Evolutionary conservation across 1,284 basidiomycete genomes (phyloP).

Genomic region (Sporisorium graminicola): DNA sequence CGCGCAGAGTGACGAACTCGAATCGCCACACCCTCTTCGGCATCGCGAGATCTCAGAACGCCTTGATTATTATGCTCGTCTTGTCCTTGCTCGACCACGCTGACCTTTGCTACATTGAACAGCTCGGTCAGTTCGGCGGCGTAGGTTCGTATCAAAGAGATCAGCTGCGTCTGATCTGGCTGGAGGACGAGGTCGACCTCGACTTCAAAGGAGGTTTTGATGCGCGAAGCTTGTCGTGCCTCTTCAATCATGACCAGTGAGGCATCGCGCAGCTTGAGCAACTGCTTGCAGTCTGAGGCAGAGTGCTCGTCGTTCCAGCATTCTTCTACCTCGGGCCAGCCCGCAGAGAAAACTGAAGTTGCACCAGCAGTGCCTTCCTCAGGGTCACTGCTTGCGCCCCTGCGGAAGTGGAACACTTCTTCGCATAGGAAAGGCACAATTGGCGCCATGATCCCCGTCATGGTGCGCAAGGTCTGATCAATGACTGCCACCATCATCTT

Average conservation of each 20-base stretch:
- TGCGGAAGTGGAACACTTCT: constrained; percentile 79
- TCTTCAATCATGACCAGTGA: constrained; percentile 49
- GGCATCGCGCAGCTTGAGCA: constrained; percentile 47
- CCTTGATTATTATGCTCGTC: not conserved
- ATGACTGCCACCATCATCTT: constrained; percentile 80
- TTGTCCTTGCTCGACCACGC: constrained; percentile 17
- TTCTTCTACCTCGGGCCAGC: constrained; percentile 52
- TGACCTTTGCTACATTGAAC: constrained; percentile 57
- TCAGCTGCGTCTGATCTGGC: not conserved
- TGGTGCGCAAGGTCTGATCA: constrained; percentile 78
- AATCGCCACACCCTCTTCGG: constrained; percentile 20
- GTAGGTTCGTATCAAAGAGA: constrained; percentile 4
- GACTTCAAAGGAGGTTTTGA: constrained; percentile 55
- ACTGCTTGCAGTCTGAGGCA: constrained; percentile 17
- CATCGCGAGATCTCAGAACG: constrained; percentile 1
- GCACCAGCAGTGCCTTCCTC: constrained; percentile 17
- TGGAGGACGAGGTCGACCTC: constrained; percentile 40
- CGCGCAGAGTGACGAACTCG: constrained; percentile 38
- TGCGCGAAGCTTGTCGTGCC: constrained; percentile 38
- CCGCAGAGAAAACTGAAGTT: constrained; percentile 55
- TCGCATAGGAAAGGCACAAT: constrained; percentile 92
- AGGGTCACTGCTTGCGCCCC: constrained; percentile 54
- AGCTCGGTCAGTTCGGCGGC: constrained; percentile 42
- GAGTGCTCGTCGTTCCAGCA: constrained; percentile 34
- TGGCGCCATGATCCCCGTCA: constrained; percentile 83